Percentiles rank a stretch among this genome's conserved stretches.
Evolutionary conservation across 345 rosid species (phyloP).

Genomic region (Salix viminalis): DNA sequence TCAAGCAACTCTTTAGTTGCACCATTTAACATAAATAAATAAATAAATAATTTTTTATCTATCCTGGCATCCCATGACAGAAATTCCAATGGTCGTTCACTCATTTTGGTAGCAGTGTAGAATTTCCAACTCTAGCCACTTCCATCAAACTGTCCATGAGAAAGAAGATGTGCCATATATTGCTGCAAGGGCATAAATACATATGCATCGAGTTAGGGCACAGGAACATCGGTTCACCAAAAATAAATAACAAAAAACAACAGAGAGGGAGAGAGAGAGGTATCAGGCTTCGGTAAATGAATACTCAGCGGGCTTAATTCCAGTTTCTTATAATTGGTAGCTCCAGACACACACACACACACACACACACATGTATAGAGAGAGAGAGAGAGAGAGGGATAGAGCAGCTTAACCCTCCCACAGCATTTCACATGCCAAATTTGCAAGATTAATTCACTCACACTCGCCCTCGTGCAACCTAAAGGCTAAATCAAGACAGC

Average conservation of each 20-base stretch:
- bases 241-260: no score
- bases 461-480: no score
- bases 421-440: no score
- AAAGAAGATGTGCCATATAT: slow-evolving; percentile 89
- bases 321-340: not conserved
- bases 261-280: not conserved
- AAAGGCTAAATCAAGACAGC: not conserved
- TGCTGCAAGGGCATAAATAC: slow-evolving; percentile 49
- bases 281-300: not conserved
- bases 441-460: no score
- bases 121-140: slow-evolving; percentile 39
- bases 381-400: no score
- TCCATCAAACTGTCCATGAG: slow-evolving; percentile 79
- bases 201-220: not conserved
- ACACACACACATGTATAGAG: no score
- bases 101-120: not conserved
- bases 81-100: not conserved
- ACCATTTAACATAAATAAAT: no score
- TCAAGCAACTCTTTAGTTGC: not conserved
- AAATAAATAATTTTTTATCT: no score
- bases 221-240: not conserved
- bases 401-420: no score
- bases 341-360: no score
- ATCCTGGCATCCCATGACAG: not conserved
- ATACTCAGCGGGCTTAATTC: not conserved